A percentile compares a stretch with the other conserved stretches of the same genome.
phyloP scores from a whole-genome alignment of 257 asterid species.

The Solanum ossicruentum region DNA sequence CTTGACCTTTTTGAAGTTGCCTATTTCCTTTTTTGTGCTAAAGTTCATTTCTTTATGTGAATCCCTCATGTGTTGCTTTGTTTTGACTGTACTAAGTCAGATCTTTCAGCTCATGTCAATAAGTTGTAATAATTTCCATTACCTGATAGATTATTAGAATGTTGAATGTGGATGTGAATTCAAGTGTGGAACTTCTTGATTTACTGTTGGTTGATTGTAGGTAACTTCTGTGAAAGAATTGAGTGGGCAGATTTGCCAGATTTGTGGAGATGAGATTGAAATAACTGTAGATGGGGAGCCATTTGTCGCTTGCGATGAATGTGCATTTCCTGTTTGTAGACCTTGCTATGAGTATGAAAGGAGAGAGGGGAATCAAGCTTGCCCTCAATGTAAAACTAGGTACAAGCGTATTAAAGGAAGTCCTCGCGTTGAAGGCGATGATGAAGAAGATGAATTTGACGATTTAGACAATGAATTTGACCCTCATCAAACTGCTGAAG shows the following conservation, averaged over 20 bases:
- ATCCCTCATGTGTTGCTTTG: neutral
- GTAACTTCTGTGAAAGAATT: slow-evolving; percentile 53
- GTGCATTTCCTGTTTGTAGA: slow-evolving; percentile 78
- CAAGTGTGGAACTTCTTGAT: slow-evolving; percentile 2
- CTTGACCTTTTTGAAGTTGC: slow-evolving; percentile 1
- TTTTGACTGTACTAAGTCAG: slow-evolving; percentile 16
- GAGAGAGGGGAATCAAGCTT: slow-evolving; percentile 91
- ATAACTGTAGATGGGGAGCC: slow-evolving; percentile 47
- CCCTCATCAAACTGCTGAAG: slow-evolving; percentile 43
- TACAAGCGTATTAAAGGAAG: slow-evolving; percentile 91
- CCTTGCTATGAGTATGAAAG: slow-evolving; percentile 88
- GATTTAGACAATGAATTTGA: slow-evolving; percentile 87
- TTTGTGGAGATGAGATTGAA: slow-evolving; percentile 71
- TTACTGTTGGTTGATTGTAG: slow-evolving; percentile 12
- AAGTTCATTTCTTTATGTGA: neutral
- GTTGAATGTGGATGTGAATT: neutral
- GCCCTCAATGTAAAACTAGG: slow-evolving; percentile 98
- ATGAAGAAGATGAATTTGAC: slow-evolving; percentile 92
- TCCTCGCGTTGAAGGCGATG: slow-evolving; percentile 94
- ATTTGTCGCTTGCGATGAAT: slow-evolving; percentile 69
- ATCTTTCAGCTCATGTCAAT: slow-evolving; percentile 4
- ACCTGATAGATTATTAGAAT: neutral
- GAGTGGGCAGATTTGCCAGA: slow-evolving; percentile 62
- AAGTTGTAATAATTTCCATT: slow-evolving; percentile 10
- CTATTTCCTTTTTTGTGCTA: neutral